Evolutionary conservation across 2,329 filamentous ascomycete species (phyloP).

Genomic region (Penicillium fuscoglaucum): DNA sequence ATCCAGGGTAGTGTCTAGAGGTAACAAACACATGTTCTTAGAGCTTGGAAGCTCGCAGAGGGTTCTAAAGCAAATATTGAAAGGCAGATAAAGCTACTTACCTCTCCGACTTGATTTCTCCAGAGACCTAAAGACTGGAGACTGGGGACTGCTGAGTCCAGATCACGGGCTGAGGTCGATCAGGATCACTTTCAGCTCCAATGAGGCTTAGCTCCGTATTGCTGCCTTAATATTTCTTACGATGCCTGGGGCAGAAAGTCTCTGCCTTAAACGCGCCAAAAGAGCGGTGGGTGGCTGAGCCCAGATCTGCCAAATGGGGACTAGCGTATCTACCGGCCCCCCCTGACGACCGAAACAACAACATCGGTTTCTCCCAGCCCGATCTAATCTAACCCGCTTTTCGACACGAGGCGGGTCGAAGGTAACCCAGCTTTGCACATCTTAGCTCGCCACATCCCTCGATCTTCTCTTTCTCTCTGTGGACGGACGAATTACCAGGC

Average conservation of each 20-base stretch:
- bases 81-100: constrained; percentile 4
- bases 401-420: constrained; percentile 16
- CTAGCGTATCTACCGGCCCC: constrained; percentile 14
- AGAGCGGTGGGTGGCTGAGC: constrained; percentile 14
- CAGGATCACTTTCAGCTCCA: constrained; percentile 13
- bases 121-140: constrained; percentile 14
- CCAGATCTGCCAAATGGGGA: constrained; percentile 3
- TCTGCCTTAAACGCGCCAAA: background rate
- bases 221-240: background rate
- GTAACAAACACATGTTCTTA: constrained; percentile 8
- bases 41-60: background rate
- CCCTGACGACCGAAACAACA: constrained; percentile 31
- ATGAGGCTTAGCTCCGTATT: constrained; percentile 2
- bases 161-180: constrained; percentile 17
- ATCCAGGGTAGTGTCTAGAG: constrained; percentile 12
- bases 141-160: constrained; percentile 22
- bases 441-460: constrained; percentile 8
- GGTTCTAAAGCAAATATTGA: background rate
- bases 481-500: constrained; percentile 21
- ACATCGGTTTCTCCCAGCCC: constrained; percentile 18
- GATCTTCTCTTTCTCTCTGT: constrained; percentile 7
- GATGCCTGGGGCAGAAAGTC: background rate
- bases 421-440: constrained; percentile 4
- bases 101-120: constrained; percentile 5
- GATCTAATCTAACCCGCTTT: constrained; percentile 29